phyloP scores from a whole-genome alignment of 2,329 filamentous ascomycete species.

The Pseudogymnoascus pannorum region DNA sequence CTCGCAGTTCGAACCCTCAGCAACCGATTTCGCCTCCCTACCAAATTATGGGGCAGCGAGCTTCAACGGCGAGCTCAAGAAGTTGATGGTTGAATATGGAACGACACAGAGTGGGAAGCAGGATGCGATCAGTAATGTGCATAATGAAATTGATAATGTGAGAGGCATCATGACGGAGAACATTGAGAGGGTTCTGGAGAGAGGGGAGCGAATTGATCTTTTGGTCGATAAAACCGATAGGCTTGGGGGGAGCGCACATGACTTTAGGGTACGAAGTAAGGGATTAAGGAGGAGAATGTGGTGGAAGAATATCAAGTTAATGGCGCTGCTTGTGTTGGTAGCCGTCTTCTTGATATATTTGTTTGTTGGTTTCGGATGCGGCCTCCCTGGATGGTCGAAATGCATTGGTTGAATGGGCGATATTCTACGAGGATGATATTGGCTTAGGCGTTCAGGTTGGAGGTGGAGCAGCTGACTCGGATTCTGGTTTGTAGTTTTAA shows the following conservation, averaged over 20 bases:
- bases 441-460: constrained; percentile 1
- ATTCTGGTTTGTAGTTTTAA: not conserved
- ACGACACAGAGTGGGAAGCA: constrained; percentile 66
- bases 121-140: constrained; percentile 77
- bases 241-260: constrained; percentile 76
- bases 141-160: constrained; percentile 87
- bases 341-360: constrained; percentile 65
- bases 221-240: constrained; percentile 95
- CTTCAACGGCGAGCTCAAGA: constrained; percentile 75
- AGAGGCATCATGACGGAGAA: constrained; percentile 92
- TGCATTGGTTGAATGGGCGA: constrained; percentile 21
- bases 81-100: constrained; percentile 76
- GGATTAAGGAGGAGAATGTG: constrained; percentile 91
- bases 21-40: constrained; percentile 66
- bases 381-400: constrained; percentile 47
- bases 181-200: constrained; percentile 81
- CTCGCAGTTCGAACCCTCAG: constrained; percentile 54
- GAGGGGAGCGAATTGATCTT: constrained; percentile 87
- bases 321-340: constrained; percentile 70
- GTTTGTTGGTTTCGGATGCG: constrained; percentile 66
- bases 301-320: constrained; percentile 98
- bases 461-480: not conserved
- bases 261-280: constrained; percentile 82
- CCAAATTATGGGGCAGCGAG: constrained; percentile 84
- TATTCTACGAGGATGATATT: not conserved